Conservation (phyloP, 208 protist species). For the Naegleria gruberi region DNA sequence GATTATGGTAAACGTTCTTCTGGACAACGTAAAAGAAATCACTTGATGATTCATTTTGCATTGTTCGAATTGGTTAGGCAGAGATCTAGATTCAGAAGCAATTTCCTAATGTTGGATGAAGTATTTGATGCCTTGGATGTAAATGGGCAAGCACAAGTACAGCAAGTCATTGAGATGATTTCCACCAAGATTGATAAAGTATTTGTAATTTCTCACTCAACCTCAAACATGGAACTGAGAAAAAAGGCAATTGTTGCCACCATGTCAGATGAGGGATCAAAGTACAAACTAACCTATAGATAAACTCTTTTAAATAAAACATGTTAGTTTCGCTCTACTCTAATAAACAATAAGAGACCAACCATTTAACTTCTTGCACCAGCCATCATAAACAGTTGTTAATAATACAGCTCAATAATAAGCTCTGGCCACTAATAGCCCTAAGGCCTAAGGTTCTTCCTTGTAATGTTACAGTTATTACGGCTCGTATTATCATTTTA, state of each 20-base stretch:
- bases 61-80: constrained; percentile 25
- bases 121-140: constrained; percentile 24
- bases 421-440: too few species aligned
- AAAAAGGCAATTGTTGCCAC: neutral
- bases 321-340: too few species aligned
- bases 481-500: too few species aligned
- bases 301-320: neutral
- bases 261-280: neutral
- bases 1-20: constrained; percentile 22
- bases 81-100: neutral
- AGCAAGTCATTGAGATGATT: neutral
- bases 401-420: too few species aligned
- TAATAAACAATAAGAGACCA: too few species aligned
- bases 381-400: too few species aligned
- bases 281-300: neutral
- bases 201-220: neutral
- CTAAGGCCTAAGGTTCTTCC: too few species aligned
- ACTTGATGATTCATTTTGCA: constrained; percentile 21
- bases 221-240: neutral
- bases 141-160: neutral
- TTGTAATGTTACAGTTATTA: too few species aligned
- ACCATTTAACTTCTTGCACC: too few species aligned
- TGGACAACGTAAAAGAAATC: constrained; percentile 21
- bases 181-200: neutral
- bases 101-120: constrained; percentile 27